Base-by-base conservation (phyloP, 2,329 filamentous ascomycete species). In the Apiospora marii region DNA sequence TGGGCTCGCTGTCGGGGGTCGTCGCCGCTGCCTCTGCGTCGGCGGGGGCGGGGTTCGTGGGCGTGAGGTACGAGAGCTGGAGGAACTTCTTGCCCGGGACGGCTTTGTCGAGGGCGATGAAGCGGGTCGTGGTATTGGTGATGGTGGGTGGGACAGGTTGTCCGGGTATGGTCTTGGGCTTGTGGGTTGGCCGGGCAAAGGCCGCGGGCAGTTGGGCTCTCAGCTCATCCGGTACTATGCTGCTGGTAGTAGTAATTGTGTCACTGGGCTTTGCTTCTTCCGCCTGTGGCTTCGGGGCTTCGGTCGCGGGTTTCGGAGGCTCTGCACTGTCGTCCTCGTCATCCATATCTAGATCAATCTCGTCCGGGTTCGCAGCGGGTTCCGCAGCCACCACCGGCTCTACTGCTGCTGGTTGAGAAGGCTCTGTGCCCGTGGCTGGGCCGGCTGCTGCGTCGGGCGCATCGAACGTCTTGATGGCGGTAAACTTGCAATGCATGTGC, bases 91-190 rank as follows among this genome's bases (percentile, higher is more conserved):
- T 90, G 24, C 92, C 88, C 0, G 93, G 92, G 58, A 96, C 87
- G 78, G 94, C 97, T 82, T 99, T 99, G 83, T 98, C 96, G 2
- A 99, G 86, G 0, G 96, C 93, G 14, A 99, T 87, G 82, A 99
- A 99, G 16, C 91, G 88, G 2, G 96, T 97, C 5, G 88, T 87
- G 27, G 87, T 92, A 84, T 98, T 98, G 1, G 87, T 89, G 74
- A 98, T 97, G 0, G 87, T 88, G 0, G 87, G 80, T 0, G 94
- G 94, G 22, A 93, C 90, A 3, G 92, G 90, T 71, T 92, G 89
- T 48, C 88, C 89, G 22, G 90, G 86, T 7, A 80, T 84, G 71
- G 80, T 58, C 82, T 83, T 49, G 76, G 78, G 68, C 16, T 51
- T 70, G 74, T 77, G 24, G 80, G 84, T 58, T 78, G 86, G 82